Percentiles rank a stretch among this genome's conserved stretches.
phyloP scores from a whole-genome alignment of 192 early-diverging fungal genomes.

The Ambispora gerdemannii region DNA sequence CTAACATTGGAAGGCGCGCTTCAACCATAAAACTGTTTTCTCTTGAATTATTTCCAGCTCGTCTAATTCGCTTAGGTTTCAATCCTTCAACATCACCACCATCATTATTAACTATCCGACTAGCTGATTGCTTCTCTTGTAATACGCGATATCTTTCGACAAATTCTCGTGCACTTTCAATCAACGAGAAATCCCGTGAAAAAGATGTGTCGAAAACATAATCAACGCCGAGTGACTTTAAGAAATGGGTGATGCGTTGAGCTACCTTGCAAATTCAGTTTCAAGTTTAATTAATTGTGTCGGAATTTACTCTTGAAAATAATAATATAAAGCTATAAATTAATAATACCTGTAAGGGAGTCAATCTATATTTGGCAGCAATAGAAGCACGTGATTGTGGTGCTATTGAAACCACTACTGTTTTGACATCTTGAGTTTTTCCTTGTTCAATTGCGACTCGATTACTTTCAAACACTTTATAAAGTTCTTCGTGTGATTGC shows the following conservation, averaged over 20 bases:
- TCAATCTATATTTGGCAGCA: constrained; percentile 77
- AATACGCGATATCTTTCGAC: constrained; percentile 63
- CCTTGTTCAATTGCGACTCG: constrained; percentile 39
- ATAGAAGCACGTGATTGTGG: constrained; percentile 90
- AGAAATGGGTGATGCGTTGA: constrained; percentile 66
- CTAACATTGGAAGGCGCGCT: constrained; percentile 54
- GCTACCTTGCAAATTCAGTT: constrained; percentile 46
- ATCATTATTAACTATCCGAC: constrained; percentile 32
- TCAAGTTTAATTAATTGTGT: background rate
- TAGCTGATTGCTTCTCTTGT: constrained; percentile 35
- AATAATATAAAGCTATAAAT: background rate
- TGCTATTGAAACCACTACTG: constrained; percentile 83
- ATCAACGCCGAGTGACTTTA: constrained; percentile 80
- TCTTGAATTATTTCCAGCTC: constrained; percentile 30
- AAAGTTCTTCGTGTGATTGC: constrained; percentile 91
- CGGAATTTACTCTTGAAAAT: background rate
- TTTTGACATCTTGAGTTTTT: constrained; percentile 16
- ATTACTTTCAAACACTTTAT: constrained; percentile 62
- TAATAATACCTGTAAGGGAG: constrained; percentile 49
- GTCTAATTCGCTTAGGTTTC: constrained; percentile 38
- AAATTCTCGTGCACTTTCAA: constrained; percentile 87
- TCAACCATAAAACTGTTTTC: constrained; percentile 22
- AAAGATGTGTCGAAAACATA: constrained; percentile 88
- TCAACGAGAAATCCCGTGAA: constrained; percentile 80
- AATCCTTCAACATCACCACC: constrained; percentile 26